These are phyloP conservation scores for Cytospora schulzeri DNA, from an alignment of 2,329 filamentous ascomycete species.

Conservation along the genomic window DNA sequence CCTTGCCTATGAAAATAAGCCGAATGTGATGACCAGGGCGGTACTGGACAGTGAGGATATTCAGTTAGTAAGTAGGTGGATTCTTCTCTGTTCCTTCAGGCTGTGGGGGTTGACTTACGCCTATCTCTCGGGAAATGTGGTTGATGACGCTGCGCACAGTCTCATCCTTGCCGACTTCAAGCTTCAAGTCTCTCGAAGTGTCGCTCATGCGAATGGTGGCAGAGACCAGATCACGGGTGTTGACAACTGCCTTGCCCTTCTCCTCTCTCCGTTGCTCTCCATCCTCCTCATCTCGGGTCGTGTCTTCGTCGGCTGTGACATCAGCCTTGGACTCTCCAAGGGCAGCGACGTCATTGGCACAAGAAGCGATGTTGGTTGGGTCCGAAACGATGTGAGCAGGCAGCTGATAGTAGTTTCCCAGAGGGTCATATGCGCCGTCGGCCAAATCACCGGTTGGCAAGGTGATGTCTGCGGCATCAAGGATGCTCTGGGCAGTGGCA, in stretches of 20 bases:
- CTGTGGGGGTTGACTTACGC: slow-evolving; percentile 50
- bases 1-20: slow-evolving; percentile 79
- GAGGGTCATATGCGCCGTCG: slow-evolving; percentile 71
- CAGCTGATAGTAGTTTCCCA: slow-evolving; percentile 70
- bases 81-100: background rate
- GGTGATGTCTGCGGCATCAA: slow-evolving; percentile 77
- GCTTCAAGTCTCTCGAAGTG: slow-evolving; percentile 62
- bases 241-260: slow-evolving; percentile 54
- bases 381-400: slow-evolving; percentile 70
- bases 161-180: slow-evolving; percentile 62
- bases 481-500: slow-evolving; percentile 74
- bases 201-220: slow-evolving; percentile 68
- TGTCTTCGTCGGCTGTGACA: slow-evolving; percentile 34
- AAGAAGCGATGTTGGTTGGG: slow-evolving; percentile 56
- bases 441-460: slow-evolving; percentile 72
- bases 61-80: slow-evolving; percentile 6
- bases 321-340: slow-evolving; percentile 26
- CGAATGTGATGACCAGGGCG: slow-evolving; percentile 47
- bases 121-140: slow-evolving; percentile 64
- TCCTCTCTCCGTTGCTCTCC: slow-evolving; percentile 45
- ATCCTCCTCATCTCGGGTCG: slow-evolving; percentile 30
- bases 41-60: background rate
- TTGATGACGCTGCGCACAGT: slow-evolving; percentile 64
- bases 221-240: slow-evolving; percentile 52
- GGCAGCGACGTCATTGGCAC: slow-evolving; percentile 27